Conservation (phyloP, 2,329 filamentous ascomycete genomes). For the Colletotrichum aenigma region DNA sequence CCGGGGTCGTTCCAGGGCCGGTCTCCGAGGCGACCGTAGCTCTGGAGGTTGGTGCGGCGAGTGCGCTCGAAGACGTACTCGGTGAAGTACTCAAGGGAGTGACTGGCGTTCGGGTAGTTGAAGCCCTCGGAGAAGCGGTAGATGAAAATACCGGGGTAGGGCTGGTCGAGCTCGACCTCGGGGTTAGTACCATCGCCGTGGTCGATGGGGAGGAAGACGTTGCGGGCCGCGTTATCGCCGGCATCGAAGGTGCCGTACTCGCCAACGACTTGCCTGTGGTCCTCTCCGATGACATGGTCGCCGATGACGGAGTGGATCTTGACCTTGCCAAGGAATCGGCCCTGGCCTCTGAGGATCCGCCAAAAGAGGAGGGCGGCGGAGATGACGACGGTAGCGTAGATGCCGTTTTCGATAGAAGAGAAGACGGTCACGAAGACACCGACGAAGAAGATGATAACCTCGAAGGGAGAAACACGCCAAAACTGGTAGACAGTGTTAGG, state of each 20-base stretch:
- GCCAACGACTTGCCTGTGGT: conserved; percentile 48
- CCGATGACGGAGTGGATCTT: conserved; percentile 84
- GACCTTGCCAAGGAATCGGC: conserved; percentile 82
- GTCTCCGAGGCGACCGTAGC: conserved; percentile 72
- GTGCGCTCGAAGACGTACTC: conserved; percentile 73
- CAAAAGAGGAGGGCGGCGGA: conserved; percentile 82
- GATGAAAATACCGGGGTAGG: conserved; percentile 93
- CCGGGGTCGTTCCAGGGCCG: conserved; percentile 96
- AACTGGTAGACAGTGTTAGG: conserved; percentile 94
- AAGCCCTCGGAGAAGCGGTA: conserved; percentile 95
- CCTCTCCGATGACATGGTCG: conserved; percentile 72
- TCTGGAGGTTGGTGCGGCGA: conserved; percentile 73
- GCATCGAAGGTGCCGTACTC: conserved; percentile 64
- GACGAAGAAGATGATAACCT: conserved; percentile 90
- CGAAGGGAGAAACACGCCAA: conserved; percentile 89
- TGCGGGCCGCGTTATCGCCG: conserved; percentile 59
- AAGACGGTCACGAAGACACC: conserved; percentile 93
- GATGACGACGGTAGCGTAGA: conserved; percentile 83
- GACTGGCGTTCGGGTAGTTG: conserved; percentile 93
- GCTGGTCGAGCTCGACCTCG: conserved; percentile 75
- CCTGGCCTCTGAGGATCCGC: conserved; percentile 81
- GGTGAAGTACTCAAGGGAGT: conserved; percentile 82
- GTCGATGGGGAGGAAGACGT: conserved; percentile 85
- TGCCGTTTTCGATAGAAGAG: conserved; percentile 85
- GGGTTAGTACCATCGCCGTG: conserved; percentile 93